Percentiles rank a stretch among this genome's conserved stretches.
phyloP scores from a whole-genome alignment of 345 rosid species.

The Murraya paniculata region DNA sequence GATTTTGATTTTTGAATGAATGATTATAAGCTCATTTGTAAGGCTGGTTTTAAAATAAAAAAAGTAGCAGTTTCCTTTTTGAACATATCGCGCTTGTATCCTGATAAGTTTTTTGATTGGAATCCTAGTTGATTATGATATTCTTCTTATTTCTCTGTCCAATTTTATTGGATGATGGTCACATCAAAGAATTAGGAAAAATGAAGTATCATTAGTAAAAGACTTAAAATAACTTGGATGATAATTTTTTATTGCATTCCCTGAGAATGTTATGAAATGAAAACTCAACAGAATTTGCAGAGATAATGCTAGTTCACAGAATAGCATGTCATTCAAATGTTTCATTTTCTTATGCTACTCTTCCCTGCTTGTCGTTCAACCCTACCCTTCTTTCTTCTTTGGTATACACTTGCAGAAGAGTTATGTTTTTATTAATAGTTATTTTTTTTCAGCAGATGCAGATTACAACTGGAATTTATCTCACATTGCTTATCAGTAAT shows the following conservation, averaged over 20 bases:
- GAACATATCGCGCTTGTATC: background rate
- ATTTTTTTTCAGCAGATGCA: conserved; percentile 67
- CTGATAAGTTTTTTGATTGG: background rate
- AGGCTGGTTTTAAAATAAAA: background rate
- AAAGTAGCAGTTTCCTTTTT: background rate
- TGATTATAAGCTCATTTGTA: background rate
- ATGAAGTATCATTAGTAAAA: background rate
- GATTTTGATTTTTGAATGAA: conserved; percentile 1
- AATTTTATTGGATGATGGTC: background rate
- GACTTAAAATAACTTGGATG: background rate
- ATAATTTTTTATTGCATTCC: background rate
- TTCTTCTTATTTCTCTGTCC: background rate
- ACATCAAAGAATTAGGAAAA: background rate
- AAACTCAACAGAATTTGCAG: background rate
- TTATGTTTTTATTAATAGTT: conserved; percentile 18
- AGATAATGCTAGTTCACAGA: background rate
- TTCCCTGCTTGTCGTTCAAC: background rate
- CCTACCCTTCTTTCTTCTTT: background rate
- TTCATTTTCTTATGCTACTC: background rate
- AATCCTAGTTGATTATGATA: background rate
- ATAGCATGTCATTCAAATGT: background rate
- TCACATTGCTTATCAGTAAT: conserved; percentile 78
- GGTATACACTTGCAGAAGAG: background rate
- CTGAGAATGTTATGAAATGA: background rate
- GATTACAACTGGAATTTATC: conserved; percentile 88